Conservation (phyloP, 148 eudicot species). For the Polygonum aviculare region DNA sequence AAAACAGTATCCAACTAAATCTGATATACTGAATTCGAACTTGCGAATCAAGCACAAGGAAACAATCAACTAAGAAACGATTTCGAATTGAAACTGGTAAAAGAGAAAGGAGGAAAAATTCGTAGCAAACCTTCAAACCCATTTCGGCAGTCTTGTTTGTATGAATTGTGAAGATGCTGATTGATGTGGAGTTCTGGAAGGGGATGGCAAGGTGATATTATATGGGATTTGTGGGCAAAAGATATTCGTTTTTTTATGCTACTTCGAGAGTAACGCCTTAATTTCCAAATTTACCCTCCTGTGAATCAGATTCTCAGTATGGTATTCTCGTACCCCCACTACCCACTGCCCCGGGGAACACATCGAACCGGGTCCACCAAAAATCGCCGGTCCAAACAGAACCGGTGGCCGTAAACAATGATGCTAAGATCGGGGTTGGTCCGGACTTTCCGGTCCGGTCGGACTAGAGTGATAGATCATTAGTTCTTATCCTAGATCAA, state of each 20-base stretch:
- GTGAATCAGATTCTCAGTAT: no score
- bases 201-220: neutral
- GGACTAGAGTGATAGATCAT: no score
- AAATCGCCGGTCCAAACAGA: no score
- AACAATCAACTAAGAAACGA: neutral
- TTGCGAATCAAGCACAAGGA: neutral
- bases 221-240: neutral
- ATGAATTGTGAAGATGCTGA: slow-evolving; percentile 2
- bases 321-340: no score
- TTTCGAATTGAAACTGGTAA: neutral
- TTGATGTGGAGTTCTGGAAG: neutral
- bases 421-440: no score
- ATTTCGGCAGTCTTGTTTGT: neutral
- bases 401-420: no score
- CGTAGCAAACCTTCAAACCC: slow-evolving; percentile 2
- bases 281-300: neutral
- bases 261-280: slow-evolving; percentile 4
- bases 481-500: no score
- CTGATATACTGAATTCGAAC: neutral
- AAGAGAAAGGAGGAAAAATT: neutral
- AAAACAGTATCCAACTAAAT: neutral
- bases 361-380: no score
- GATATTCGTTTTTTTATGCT: neutral
- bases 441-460: no score
- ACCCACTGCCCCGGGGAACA: no score